These are phyloP conservation scores for Wickerhamomyces pijperi DNA, from an alignment of 805 yeast genomes.

Conservation along the genomic window DNA sequence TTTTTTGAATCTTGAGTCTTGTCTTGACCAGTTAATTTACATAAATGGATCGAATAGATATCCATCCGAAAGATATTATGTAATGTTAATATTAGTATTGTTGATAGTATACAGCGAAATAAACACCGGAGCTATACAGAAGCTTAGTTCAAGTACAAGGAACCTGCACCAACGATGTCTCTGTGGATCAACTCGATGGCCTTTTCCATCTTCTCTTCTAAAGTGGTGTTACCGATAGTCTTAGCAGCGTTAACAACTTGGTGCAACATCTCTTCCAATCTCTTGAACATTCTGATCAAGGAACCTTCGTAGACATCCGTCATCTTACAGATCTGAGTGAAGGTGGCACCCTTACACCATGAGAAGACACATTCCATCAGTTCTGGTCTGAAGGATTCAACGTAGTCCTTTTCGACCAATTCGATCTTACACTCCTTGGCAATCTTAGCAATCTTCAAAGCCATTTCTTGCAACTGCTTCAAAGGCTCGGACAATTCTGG, in stretches of 20 bases:
- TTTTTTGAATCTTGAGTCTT: no score
- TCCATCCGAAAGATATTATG: no score
- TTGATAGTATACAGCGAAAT: no score
- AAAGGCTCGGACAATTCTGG: slow-evolving; percentile 91
- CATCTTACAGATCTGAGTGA: slow-evolving; percentile 96
- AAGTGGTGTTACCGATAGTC: slow-evolving; percentile 82
- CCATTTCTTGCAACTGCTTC: slow-evolving; percentile 82
- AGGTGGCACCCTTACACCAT: slow-evolving; percentile 95
- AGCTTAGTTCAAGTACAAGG: slow-evolving; percentile 47
- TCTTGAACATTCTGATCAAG: slow-evolving; percentile 84
- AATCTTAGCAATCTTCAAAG: slow-evolving; percentile 78
- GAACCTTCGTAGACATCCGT: slow-evolving; percentile 98
- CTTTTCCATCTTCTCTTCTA: slow-evolving; percentile 82
- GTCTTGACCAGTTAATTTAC: no score
- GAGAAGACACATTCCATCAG: slow-evolving; percentile 94
- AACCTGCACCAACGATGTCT: slow-evolving; percentile 94
- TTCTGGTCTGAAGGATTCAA: slow-evolving; percentile 84
- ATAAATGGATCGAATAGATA: no score
- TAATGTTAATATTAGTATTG: no score
- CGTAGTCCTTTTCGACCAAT: slow-evolving; percentile 82
- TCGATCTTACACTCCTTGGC: slow-evolving; percentile 86
- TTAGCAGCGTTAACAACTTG: slow-evolving; percentile 88
- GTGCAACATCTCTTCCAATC: slow-evolving; percentile 85
- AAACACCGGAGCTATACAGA: no score
- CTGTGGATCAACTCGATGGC: slow-evolving; percentile 82